Percentiles rank a stretch among this genome's conserved stretches.
These are phyloP conservation scores for Lasiodiplodia sp. DNA, from an alignment of 2,329 filamentous ascomycete genomes.

Conservation along the genomic window DNA sequence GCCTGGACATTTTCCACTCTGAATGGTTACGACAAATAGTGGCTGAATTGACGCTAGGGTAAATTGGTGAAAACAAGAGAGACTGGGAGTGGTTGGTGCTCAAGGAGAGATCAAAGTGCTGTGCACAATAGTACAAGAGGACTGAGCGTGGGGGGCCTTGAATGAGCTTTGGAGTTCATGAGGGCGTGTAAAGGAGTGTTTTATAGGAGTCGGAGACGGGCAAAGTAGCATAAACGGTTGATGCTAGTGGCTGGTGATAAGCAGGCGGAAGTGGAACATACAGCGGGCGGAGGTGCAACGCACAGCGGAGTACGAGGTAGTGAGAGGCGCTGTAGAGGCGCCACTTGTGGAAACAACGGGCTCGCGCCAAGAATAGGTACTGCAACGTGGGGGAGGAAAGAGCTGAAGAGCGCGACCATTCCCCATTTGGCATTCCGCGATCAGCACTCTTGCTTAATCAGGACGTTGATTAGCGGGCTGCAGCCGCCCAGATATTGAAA, in stretches of 20 bases:
- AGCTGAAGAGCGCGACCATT: neutral
- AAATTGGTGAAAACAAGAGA: neutral
- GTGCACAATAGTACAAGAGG: neutral
- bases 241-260: slow-evolving; percentile 21
- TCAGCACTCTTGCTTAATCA: neutral
- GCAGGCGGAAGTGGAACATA: slow-evolving; percentile 5
- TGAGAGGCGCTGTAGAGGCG: slow-evolving; percentile 12
- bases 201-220: slow-evolving; percentile 1
- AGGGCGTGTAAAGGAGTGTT: neutral
- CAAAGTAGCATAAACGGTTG: neutral
- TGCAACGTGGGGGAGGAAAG: neutral
- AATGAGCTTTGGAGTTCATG: neutral
- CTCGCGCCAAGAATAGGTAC: neutral
- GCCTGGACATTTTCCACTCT: neutral
- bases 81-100: neutral
- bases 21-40: neutral
- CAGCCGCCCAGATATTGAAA: neutral
- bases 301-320: slow-evolving; percentile 2
- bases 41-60: neutral
- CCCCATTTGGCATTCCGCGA: slow-evolving; percentile 5
- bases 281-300: slow-evolving; percentile 2
- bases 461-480: neutral
- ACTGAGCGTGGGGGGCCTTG: neutral
- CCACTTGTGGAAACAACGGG: neutral
- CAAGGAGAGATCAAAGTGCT: neutral